Base-by-base conservation (phyloP, 805 yeast species). In the Kluyveromyces dobzhanskii region DNA sequence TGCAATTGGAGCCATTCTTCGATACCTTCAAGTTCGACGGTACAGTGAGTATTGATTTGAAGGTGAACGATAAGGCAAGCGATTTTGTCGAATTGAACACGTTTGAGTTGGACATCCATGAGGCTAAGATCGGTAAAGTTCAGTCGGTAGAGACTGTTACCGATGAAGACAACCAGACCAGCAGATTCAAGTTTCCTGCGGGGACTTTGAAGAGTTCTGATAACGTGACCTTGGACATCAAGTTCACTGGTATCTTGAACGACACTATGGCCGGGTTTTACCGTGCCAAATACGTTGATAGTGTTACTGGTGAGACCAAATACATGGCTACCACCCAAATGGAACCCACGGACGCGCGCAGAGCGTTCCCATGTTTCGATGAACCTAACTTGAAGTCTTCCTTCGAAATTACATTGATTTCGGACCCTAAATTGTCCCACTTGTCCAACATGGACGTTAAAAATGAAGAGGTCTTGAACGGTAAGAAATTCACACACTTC, bases 311-410 rank as follows among this genome's bases (percentile, higher is more conserved):
- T 17, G 67, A 69, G 43, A 77, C 76, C 29, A 79, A 78, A 53
- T 79, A 80, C 58, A 69, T 83, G 71, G 85, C 86, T 32, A 79
- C 88, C 33, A 82, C 94, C 32, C 94, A 84, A 62, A 79, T 84
- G 76, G 94, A 84, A 64, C 79, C 94, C 17, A 80, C 90, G 16
- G 92, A 84, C 56, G 85, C 90, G 50, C 76, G 94, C 52, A 73
- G 86, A 52, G 92, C 92, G 8, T 84, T 84, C 70, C 94, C 94
- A 25, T 82, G 83, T 55, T 81, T 79, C 52, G 94, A 84, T 61
- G 92, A 83, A 58, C 94, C 94, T 17, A 76, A 83, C 41, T 70
- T 80, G 43, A 84, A 84, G 64, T 85, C 92, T 17, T 68, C 76
- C 37, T 84, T 80, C 53, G 80, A 76, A 41, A 67, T 84, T 42